Percentiles rank a stretch among this genome's conserved stretches.
phyloP scores from a whole-genome alignment of 2,329 filamentous ascomycete genomes.

The Trichophyton schoenleinii region DNA sequence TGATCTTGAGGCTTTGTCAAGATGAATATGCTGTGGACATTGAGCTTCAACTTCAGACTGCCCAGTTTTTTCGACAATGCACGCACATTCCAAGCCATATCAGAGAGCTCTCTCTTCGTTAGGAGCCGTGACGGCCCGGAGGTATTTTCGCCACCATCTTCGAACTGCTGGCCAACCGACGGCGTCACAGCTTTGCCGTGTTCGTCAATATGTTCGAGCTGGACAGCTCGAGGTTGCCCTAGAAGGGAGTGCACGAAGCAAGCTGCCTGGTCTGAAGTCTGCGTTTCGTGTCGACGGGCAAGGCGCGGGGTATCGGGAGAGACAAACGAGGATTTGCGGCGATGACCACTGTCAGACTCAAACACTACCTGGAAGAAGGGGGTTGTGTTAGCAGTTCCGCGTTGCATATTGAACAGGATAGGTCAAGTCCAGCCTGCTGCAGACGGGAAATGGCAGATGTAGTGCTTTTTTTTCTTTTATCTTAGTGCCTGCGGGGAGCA shows the following conservation, averaged over 20 bases:
- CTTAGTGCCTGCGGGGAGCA: neutral
- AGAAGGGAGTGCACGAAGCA: constrained; percentile 52
- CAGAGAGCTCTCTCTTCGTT: constrained; percentile 86
- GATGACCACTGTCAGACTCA: constrained; percentile 33
- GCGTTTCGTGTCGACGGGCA: constrained; percentile 26
- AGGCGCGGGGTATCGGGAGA: constrained; percentile 30
- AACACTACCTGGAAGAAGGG: constrained; percentile 32
- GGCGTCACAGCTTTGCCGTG: neutral
- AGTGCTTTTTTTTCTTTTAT: neutral
- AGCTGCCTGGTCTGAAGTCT: constrained; percentile 15
- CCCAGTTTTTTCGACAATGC: constrained; percentile 78
- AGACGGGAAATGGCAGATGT: neutral
- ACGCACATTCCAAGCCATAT: constrained; percentile 93
- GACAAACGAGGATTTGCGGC: constrained; percentile 50
- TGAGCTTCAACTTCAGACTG: constrained; percentile 68
- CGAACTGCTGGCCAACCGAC: neutral
- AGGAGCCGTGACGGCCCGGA: constrained; percentile 58
- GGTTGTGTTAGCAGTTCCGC: neutral
- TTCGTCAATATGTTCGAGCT: constrained; percentile 18
- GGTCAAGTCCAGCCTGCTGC: neutral
- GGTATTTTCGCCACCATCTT: constrained; percentile 11
- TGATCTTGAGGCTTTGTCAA: constrained; percentile 87
- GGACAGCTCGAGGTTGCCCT: constrained; percentile 22
- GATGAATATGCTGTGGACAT: constrained; percentile 71
- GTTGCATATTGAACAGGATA: neutral